Conservation (phyloP, 2,329 filamentous ascomycete genomes). For the Cladosporium cucumerinum region DNA sequence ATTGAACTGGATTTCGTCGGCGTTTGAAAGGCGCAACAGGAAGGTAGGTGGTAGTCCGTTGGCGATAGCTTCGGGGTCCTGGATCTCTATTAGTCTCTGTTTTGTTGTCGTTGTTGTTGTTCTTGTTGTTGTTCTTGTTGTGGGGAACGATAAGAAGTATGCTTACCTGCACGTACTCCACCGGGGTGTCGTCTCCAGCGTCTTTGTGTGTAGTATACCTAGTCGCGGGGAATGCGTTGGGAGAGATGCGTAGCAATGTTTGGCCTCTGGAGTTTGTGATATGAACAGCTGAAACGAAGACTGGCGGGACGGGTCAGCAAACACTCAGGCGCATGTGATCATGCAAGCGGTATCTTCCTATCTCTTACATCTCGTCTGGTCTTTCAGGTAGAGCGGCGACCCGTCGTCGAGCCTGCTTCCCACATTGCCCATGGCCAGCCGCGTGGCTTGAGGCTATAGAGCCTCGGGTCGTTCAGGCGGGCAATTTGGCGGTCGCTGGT, state of each 20-base stretch:
- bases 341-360: constrained; percentile 2
- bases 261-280: constrained; percentile 78
- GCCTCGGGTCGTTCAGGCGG: constrained; percentile 21
- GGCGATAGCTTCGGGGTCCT: constrained; percentile 70
- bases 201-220: constrained; percentile 72
- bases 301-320: constrained; percentile 46
- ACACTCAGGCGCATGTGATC: background rate
- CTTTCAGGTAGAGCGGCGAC: constrained; percentile 75
- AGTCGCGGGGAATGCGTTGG: constrained; percentile 83
- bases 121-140: too few species aligned
- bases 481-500: constrained; percentile 22
- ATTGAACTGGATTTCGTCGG: constrained; percentile 88
- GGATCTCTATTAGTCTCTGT: background rate
- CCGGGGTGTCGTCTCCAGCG: constrained; percentile 66
- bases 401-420: constrained; percentile 85
- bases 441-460: constrained; percentile 22
- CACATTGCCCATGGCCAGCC: constrained; percentile 75
- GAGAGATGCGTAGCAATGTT: constrained; percentile 71
- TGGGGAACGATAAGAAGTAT: constrained; percentile 17
- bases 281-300: constrained; percentile 79
- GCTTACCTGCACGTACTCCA: constrained; percentile 87
- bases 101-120: too few species aligned
- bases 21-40: constrained; percentile 80
- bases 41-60: constrained; percentile 59
- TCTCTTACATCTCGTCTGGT: constrained; percentile 81